Evolutionary conservation across 805 yeast genomes (phyloP), one percentile per base, ranked within the genome.

Genomic region (Candida ulmi): DNA sequence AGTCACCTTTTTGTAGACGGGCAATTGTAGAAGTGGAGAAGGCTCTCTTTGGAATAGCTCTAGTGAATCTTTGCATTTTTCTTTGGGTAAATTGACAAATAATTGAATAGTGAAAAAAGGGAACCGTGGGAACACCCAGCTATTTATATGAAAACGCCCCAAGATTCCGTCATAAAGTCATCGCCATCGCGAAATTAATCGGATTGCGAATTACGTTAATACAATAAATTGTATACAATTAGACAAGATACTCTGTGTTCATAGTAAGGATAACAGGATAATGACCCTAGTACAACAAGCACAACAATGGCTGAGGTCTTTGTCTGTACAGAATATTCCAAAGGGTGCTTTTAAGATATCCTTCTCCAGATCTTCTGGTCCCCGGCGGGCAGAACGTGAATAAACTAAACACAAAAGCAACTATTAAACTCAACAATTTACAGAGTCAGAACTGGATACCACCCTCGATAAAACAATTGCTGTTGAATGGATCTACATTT

Each of bases 301-400:
- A 15, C 23, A 13, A 21, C 13, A 71, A 75, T 78, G 83, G 83
- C 50, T 76, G 7, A 40, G 47, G 3, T 30, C 37, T 0, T 59
- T 69, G 40, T 45, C 51, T 1, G 50, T 54, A 7, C 24, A 43
- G 2, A 40, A 54, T 7, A 63, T 81, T 2, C 86, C 85, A 1
- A 55, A 62, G 12, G 46, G 57, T 15, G 48, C 58, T 13, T 80
- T 81, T 49, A 60, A 62, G 2, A 53, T 72, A 2, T 46, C 67
- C 4, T 81, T 61, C 52, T 65, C 77, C 38, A 59, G 90, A 42
- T 73, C 93, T 0, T 76, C 88, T 26, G 95, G 95, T 0, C 87
- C 95, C 0, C 8, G 95, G 95, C 1, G 95, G 95, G 0, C 95
- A 86, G 50, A 82, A 87, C 52, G 95, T 87, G 11, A 86, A 86